These are phyloP conservation scores for Curvularia hawaiiensis DNA, from an alignment of 2,329 filamentous ascomycete genomes.

Conservation along the genomic window DNA sequence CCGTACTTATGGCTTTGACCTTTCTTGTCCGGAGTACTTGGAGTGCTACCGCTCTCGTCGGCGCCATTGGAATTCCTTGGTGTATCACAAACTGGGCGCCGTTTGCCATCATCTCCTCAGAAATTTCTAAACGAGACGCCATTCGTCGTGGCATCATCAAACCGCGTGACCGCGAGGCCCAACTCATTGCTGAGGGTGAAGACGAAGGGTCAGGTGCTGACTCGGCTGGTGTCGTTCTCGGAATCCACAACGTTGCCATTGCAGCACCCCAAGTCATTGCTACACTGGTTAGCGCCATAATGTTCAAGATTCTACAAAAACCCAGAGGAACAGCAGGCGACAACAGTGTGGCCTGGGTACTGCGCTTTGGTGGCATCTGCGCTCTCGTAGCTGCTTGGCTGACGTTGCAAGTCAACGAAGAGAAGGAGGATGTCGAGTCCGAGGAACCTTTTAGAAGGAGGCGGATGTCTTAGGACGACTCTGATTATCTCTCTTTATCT, in stretches of 20 bases:
- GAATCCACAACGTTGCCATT: constrained; percentile 95
- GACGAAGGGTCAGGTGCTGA: constrained; percentile 67
- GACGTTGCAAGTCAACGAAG: constrained; percentile 70
- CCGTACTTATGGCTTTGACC: constrained; percentile 79
- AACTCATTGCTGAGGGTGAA: constrained; percentile 50
- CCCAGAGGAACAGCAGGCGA: constrained; percentile 84
- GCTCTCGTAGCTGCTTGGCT: constrained; percentile 78
- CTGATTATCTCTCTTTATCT: constrained; percentile 17
- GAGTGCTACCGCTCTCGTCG: constrained; percentile 77
- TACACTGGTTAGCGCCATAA: constrained; percentile 79
- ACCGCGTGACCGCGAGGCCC: constrained; percentile 46
- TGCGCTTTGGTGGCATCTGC: constrained; percentile 81
- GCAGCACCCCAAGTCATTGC: constrained; percentile 91
- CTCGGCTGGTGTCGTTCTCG: constrained; percentile 87
- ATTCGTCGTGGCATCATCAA: constrained; percentile 59
- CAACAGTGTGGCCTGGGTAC: constrained; percentile 82
- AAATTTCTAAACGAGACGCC: constrained; percentile 83
- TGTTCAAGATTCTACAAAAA: constrained; percentile 88
- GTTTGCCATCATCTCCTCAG: constrained; percentile 91
- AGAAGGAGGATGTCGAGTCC: constrained; percentile 44
- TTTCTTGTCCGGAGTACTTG: constrained; percentile 75
- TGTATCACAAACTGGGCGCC: constrained; percentile 93
- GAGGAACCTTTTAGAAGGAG: constrained; percentile 32
- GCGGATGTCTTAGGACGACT: constrained; percentile 29
- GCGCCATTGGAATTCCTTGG: constrained; percentile 87